Evolutionary conservation across 148 eudicot species (phyloP), one percentile per base, ranked within the genome.

Genomic region (Camellia sinensis): DNA sequence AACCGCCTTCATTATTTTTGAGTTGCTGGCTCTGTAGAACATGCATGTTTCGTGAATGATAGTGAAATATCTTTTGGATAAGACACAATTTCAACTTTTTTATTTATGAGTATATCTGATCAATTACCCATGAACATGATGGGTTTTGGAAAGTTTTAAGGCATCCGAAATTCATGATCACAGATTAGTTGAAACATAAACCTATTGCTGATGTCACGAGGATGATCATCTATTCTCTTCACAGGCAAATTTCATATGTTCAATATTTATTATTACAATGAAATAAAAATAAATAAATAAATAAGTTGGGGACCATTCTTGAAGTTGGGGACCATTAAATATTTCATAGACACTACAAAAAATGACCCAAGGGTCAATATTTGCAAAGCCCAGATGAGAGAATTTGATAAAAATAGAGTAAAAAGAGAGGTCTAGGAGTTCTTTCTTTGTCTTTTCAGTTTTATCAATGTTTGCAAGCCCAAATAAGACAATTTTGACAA

Each of bases 131-230:
- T 13, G 62, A 37, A 73, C 2, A 13, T 56, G 19, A 21, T 54
- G 67, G 37, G 46, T 40, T 43, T 12, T 73, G 22, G 60, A 10
- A 12, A 15, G 10, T 3, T 45, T 43, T 43, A 15, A 18, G 13
- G 11, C 18, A 15, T 74, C 37, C 29, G 59, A 40, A 7, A 57
- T 57, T 18, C 22, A 10, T 74, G 77, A 74, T 59, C 75, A 21
- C 13, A 17, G 37, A 72, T 37, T 57, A 7, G 77, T 74, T 74
- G 77, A 57, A 57, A 43, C 77, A 74, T 43, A 17, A 40, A 74
- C 14, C 45, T 41, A 15, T 29, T 14, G 54, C 5, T 9, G 4
- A 43, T 41, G 48, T 17, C 6, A 13, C 44, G 41, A 14, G 62
- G 40, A 37, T 13, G 44, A 7, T 45, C 12, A 19, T 48, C 43